Evolutionary conservation across 108 stramenopile genomes (phyloP).

Genomic region (Cyclotella atomus): DNA sequence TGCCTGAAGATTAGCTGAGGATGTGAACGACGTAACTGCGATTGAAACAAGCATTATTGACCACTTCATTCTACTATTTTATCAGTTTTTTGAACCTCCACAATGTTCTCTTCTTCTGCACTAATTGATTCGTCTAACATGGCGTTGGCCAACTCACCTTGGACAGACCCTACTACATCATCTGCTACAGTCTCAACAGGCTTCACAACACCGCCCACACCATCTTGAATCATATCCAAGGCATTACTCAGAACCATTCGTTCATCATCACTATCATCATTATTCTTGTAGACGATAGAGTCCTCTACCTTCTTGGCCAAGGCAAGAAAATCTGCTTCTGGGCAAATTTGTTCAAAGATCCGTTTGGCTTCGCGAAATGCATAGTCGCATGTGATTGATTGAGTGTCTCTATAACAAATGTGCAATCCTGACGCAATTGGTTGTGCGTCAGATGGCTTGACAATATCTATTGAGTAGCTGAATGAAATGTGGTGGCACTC

Average conservation of each 20-base stretch:
- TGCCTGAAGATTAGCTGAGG: too few species aligned
- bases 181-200: not conserved
- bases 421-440: constrained; percentile 54
- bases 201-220: not conserved
- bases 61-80: too few species aligned
- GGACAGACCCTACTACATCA: not conserved
- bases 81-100: too few species aligned
- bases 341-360: constrained; percentile 76
- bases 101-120: too few species aligned
- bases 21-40: too few species aligned
- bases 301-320: constrained; percentile 67
- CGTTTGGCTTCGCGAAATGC: constrained; percentile 76
- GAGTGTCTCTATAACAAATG: constrained; percentile 47
- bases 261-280: constrained; percentile 73
- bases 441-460: not conserved
- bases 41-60: too few species aligned
- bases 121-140: too few species aligned
- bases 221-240: constrained; percentile 53
- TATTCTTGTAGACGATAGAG: constrained; percentile 47
- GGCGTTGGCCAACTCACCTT: too few species aligned
- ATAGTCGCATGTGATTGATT: constrained; percentile 62
- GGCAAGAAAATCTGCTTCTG: constrained; percentile 64
- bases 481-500: constrained; percentile 52
- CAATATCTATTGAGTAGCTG: constrained; percentile 38
- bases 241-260: constrained; percentile 71